Evolutionary conservation across 768 basidiomycete genomes (phyloP), one percentile per base, ranked within the genome.

Genomic region (Tylopilus sp.): DNA sequence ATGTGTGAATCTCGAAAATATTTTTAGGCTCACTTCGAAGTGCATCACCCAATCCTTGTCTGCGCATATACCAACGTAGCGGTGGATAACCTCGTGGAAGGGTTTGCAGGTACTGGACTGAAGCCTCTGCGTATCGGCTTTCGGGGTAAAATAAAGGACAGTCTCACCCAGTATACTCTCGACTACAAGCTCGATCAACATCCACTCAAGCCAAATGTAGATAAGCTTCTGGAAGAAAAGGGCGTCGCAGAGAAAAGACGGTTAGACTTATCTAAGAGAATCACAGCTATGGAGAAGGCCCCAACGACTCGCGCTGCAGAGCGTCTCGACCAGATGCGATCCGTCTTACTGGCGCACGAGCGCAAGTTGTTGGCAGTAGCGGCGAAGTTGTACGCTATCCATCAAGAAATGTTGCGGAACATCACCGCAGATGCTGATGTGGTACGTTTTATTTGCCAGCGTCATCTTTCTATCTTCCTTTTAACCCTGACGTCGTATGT

Each of bases 61-160:
- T 91, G 90, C 67, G 94, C 94, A 0, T 96, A 90, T 65, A 97
- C 95, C 36, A 95, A 97, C 60, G 89, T 84, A 19, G 93, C 95
- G 0, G 92, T 95, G 19, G 93, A 97, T 65, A 91, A 95, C 59
- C 82, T 97, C 10, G 83, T 94, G 33, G 85, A 87, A 63, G 89
- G 89, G 0, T 75, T 94, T 24, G 76, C 75, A 10, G 68, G 71
- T 8, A 74, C 78, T 1, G 81, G 83, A 4, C 68, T 95, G 42
- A 84, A 83, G 56, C 86, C 93, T 2, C 71, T 96, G 2, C 87
- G 95, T 3, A 77, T 93, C 21, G 92, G 90, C 4, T 81, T 77
- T 40, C 76, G 74, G 12, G 82, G 81, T 22, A 79, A 79, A 44
- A 80, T 91, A 44, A 78, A 79, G 22, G 67, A 77, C 2, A 78